Evolutionary conservation across 2,329 filamentous ascomycete species (phyloP), one percentile per base, ranked within the genome.

Genomic region (Phyllosticta capitalensis): DNA sequence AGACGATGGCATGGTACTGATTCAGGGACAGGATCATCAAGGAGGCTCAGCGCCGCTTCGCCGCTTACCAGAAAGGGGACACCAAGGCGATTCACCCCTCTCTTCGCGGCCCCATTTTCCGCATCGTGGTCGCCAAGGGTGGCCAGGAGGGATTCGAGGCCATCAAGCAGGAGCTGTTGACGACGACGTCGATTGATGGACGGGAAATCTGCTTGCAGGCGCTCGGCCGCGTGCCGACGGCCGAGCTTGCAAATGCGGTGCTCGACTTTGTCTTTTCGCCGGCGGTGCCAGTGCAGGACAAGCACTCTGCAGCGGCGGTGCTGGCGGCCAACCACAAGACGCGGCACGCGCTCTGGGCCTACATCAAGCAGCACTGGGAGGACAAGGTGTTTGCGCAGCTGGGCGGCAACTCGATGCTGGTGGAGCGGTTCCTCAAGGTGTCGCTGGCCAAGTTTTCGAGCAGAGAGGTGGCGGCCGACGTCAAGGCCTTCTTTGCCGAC

Each of bases 361-460:
- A 88, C 74, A 82, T 96, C 69, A 90, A 92, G 75, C 79, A 82
- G 51, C 87, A 96, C 76, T 99, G 92, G 89, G 79, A 83, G 28
- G 61, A 59, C 28, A 78, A 81, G 38, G 82, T 95, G 52, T 81
- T 86, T 56, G 76, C 83, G 62, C 88, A 87, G 72, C 80, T 97
- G 58, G 85, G 83, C 71, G 79, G 80, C 50, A 96, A 96, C 76
- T 88, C 90, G 63, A 87, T 96, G 28, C 84, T 96, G 2, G 79
- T 96, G 17, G 92, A 99, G 75, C 86, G 92, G 54, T 96, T 95
- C 75, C 77, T 99, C 66, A 86, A 89, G 66, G 79, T 88, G 65
- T 85, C 85, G 52, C 77, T 99, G 65, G 84, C 83, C 67, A 88
- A 89, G 69, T 97, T 95, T 71, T 83, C 89, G 2, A 86, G 90